Evolutionary conservation across 1,139 yeast species (phyloP).

Genomic region (Pichia sp.): DNA sequence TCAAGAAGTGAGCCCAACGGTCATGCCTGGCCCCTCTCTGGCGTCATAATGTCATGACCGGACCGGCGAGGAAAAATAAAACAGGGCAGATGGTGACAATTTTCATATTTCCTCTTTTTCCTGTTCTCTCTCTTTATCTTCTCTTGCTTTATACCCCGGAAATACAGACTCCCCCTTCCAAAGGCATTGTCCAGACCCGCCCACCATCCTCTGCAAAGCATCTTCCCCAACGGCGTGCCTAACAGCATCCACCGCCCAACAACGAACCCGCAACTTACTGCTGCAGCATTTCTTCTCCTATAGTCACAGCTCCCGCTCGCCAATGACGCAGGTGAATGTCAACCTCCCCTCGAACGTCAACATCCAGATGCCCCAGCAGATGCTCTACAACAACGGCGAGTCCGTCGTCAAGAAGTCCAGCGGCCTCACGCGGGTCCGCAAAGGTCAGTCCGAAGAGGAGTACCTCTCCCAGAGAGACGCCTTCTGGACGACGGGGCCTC

Average conservation of each 20-base stretch:
- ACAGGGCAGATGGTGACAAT: background rate
- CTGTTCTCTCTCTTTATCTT: background rate
- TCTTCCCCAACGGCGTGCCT: background rate
- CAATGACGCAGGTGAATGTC: background rate
- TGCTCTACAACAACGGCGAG: slow-evolving; percentile 30
- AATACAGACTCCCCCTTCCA: too few relatives aligned
- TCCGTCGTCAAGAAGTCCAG: slow-evolving; percentile 38
- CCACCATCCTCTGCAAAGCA: background rate
- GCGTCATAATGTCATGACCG: background rate
- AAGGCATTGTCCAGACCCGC: too few relatives aligned
- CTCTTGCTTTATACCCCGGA: background rate
- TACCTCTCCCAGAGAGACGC: slow-evolving; percentile 42
- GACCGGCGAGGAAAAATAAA: background rate
- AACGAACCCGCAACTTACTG: too few relatives aligned
- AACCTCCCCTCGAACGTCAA: background rate
- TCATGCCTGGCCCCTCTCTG: background rate
- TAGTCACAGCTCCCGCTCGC: background rate
- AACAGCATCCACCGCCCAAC: background rate
- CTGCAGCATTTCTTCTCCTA: background rate
- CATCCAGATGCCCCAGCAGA: slow-evolving; percentile 16
- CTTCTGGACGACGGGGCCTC: slow-evolving; percentile 49
- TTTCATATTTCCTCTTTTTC: background rate
- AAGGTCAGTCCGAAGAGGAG: slow-evolving; percentile 56
- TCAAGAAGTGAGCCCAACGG: slow-evolving; percentile 28
- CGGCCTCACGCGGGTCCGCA: slow-evolving; percentile 41